phyloP scores from a whole-genome alignment of 768 basidiomycete genomes.

The Mycena galopus region DNA sequence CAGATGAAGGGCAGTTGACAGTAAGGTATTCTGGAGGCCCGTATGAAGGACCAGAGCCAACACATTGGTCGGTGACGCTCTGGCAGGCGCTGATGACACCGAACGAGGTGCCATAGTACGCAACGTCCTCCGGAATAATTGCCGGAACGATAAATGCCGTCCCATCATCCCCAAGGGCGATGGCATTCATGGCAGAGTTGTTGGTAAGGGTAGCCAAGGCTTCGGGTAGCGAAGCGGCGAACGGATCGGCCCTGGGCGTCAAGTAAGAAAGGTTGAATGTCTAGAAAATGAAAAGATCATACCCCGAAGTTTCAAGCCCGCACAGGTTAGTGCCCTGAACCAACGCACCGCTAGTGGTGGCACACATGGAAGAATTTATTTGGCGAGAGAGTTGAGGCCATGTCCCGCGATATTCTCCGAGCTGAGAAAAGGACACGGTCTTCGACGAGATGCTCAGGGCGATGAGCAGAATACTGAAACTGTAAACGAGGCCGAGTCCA shows the following conservation, averaged over 20 bases:
- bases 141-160: constrained; percentile 33
- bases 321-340: constrained; percentile 23
- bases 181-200: constrained; percentile 28
- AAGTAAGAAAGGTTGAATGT: background rate
- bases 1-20: constrained; percentile 30
- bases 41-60: constrained; percentile 13
- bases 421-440: constrained; percentile 16
- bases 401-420: constrained; percentile 10
- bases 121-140: constrained; percentile 21
- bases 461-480: constrained; percentile 14
- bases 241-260: background rate
- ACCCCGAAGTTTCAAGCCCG: constrained; percentile 22
- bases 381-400: constrained; percentile 35
- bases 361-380: constrained; percentile 30
- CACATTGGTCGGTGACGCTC: constrained; percentile 31
- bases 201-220: constrained; percentile 28
- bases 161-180: constrained; percentile 28
- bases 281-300: background rate
- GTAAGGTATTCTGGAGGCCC: constrained; percentile 1
- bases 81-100: constrained; percentile 26
- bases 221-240: constrained; percentile 25
- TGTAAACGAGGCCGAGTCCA: constrained; percentile 11
- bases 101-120: constrained; percentile 21
- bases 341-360: constrained; percentile 20
- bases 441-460: constrained; percentile 13